A percentile compares a stretch with the other conserved stretches of the same genome.
Evolutionary conservation across 768 basidiomycete genomes (phyloP).

Genomic region (Strobilomyces confusus): DNA sequence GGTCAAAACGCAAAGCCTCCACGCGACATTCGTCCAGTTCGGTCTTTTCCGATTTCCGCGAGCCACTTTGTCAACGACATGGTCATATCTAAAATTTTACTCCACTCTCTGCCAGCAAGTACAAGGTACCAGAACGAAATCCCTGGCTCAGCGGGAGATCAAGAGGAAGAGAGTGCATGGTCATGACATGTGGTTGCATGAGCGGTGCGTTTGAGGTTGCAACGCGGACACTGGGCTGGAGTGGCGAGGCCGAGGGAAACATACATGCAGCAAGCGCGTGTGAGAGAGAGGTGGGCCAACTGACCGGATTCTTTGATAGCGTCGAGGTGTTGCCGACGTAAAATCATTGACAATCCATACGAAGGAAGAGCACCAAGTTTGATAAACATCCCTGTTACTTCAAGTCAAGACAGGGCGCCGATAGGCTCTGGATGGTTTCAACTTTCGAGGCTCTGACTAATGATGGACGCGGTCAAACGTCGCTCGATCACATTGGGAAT

Average conservation of each 20-base stretch:
- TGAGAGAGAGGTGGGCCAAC: neutral
- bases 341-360: neutral
- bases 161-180: no score
- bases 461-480: no score
- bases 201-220: neutral
- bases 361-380: neutral
- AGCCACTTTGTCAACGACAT: neutral
- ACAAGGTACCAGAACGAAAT: no score
- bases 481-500: no score
- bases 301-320: neutral
- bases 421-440: no score
- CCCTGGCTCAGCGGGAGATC: no score
- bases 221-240: neutral
- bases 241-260: neutral
- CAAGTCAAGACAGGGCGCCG: no score
- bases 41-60: conserved; percentile 20
- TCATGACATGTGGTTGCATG: no score
- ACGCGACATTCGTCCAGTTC: conserved; percentile 15
- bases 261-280: neutral
- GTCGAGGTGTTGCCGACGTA: neutral
- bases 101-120: no score
- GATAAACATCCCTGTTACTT: no score
- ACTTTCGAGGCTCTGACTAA: no score
- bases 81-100: no score
- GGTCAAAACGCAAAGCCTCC: conserved; percentile 1